These are phyloP conservation scores for Poteriospumella lacustris DNA, from an alignment of 108 stramenopile genomes.

Conservation along the genomic window DNA sequence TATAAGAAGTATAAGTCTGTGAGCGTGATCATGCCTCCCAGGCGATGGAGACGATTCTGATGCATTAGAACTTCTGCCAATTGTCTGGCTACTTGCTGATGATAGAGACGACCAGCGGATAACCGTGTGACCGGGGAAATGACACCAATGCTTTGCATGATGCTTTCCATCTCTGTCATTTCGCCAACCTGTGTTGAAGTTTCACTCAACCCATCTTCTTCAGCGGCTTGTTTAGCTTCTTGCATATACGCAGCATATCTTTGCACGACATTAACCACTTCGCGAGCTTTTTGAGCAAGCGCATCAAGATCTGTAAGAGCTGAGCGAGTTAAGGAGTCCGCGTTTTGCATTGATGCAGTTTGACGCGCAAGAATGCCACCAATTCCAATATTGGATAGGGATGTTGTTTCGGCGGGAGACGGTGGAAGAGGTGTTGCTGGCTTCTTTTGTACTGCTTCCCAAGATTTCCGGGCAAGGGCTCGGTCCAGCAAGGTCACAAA, in stretches of 20 bases:
- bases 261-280: conserved; percentile 12
- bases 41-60: conserved; percentile 59
- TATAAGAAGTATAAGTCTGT: conserved; percentile 58
- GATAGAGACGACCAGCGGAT: conserved; percentile 65
- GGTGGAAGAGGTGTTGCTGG: neutral
- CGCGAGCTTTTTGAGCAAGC: neutral
- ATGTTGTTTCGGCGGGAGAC: neutral
- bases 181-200: conserved; percentile 18
- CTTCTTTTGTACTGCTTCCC: neutral
- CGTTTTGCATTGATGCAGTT: neutral
- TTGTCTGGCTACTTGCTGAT: conserved; percentile 85
- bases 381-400: neutral
- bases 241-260: conserved; percentile 1
- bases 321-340: neutral
- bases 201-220: neutral
- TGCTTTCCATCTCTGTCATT: conserved; percentile 16
- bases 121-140: conserved; percentile 77
- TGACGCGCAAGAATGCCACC: neutral
- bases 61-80: conserved; percentile 77
- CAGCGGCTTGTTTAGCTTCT: neutral
- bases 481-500: neutral
- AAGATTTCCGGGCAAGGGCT: neutral
- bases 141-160: conserved; percentile 81
- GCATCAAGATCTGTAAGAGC: conserved; percentile 25
- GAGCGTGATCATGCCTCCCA: conserved; percentile 56